These are phyloP conservation scores for Annona squamosa DNA, from an alignment of 164 flowering plant species.

Conservation along the genomic window DNA sequence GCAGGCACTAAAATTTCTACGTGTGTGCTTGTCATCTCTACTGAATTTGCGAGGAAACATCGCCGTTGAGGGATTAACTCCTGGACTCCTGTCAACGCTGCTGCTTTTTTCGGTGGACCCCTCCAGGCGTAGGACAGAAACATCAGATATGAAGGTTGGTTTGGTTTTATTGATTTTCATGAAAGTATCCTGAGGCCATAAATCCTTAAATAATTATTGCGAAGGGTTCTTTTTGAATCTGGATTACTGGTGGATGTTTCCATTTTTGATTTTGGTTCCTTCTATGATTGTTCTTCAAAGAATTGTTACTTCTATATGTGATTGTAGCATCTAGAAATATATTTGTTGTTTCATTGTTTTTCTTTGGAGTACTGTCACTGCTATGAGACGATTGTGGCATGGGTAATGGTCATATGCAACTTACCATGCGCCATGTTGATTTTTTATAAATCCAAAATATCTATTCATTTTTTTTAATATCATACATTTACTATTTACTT, in stretches of 20 bases:
- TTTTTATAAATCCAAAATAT: no score
- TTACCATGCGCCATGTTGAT: no score
- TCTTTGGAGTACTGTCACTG: no score
- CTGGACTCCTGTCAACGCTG: conserved; percentile 50
- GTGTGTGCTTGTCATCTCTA: conserved; percentile 86
- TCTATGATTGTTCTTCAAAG: no score
- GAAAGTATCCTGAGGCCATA: not conserved
- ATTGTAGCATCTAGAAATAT: no score
- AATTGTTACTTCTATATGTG: no score
- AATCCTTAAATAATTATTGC: not conserved
- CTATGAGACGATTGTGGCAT: no score
- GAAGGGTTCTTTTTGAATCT: not conserved
- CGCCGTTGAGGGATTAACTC: conserved; percentile 49
- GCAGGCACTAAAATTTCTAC: conserved; percentile 86
- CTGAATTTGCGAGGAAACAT: conserved; percentile 78
- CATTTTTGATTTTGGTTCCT: not conserved
- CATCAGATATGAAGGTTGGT: conserved; percentile 73
- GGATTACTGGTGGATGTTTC: not conserved
- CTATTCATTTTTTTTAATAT: no score
- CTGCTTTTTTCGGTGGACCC: conserved; percentile 64
- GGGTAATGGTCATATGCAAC: no score
- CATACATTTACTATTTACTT: no score
- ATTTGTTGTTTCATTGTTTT: no score
- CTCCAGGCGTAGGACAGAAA: conserved; percentile 60
- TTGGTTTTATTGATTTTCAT: not conserved